Evolutionary conservation across 2,329 filamentous ascomycete species (phyloP), one percentile per base, ranked within the genome.

Genomic region (Atkinsonella texensis): DNA sequence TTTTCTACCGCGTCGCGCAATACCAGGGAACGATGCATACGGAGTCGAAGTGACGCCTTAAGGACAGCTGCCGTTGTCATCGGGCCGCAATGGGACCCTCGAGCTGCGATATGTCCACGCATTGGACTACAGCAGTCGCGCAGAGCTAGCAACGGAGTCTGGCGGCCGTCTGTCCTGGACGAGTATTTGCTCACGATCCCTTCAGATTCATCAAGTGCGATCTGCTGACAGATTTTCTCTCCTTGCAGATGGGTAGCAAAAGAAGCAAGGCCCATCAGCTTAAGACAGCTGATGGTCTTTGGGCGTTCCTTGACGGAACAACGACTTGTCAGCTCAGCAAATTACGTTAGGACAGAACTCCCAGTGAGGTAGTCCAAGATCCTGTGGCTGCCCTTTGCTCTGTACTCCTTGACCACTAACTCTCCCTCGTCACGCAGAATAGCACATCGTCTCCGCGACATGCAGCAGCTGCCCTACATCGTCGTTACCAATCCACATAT

Each of bases 201-300:
- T 15, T 13, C 15, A 45, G 9, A 13, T 10, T 31, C 13, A 45
- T 31, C 43, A 23, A 48, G 28, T 15, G 40, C n/a, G n/a, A 39
- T 43, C 35, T 49, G 44, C 57, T 58, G 45, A 55, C 49, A 11
- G 2, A 48, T 50, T 12, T 8, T 38, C 32, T 46, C 35, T 55
- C 20, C 23, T 46, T 53, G 43, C 59, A 95, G 89, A 75, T 97
- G 90, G 89, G 91, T 96, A 49, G 84, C 87, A 56, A 87, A 85
- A 62, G 89, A 95, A 65, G 90, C 90, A 47, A 81, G 89, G 49
- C 93, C 93, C n/a, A 96, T 98, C 65, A 95, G 89, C 70, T 73
- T 98, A 61, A 86, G 93, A 53, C 93, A 97, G 70, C 79, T 98
- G 62, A 97, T 95, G 72, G 94, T 97, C 62, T 98, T 97, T 69